Base-by-base conservation (phyloP, 2,329 filamentous ascomycete genomes). In the Cytospora chrysosperma region DNA sequence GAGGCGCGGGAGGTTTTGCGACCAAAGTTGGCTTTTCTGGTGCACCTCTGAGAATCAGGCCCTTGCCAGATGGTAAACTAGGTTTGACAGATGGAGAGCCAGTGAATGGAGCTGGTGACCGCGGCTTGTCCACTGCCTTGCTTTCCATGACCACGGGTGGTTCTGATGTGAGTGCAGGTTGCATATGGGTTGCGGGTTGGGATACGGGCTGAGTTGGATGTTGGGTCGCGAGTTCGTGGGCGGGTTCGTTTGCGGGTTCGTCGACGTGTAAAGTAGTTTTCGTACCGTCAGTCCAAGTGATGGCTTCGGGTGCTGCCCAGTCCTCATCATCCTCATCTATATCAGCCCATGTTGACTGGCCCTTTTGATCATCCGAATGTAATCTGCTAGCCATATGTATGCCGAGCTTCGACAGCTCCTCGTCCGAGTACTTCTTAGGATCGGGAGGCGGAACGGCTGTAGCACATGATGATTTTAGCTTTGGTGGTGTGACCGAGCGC, bases 241-340 rank as follows among this genome's bases (percentile, higher is more conserved):
- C 43, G 10, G 43, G n/a, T 37, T 30, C 51, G 40, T 28, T 47
- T 37, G 72, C 65, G 27, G 73, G 72, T 59, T 88, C 85, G 47
- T 88, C 86, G 57, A 82, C 78, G 66, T 87, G 84, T 19, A 89
- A 86, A 19, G 88, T 91, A 37, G 90, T 90, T 75, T 94, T 94
- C 56, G 91, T 95, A 60, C 91, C 91, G 74, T 96, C 92, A 72
- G 90, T 91, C 92, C 92, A 96, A 64, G 91, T 91, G 68, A 95
- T 92, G 59, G 89, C 87, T 68, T 95, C 91, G 2, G 91, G 91
- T 17, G 88, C 89, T 90, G 91, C 94, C 71, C 94, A 91, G 43
- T 95, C 92, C 70, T 93, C 90, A 68, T 95, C 91, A 63, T 95
- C 92, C 66, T 95, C 92, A 21, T 65, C 64, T 65, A 94, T 93